Percentiles rank a stretch among this genome's conserved stretches.
phyloP scores from a whole-genome alignment of 768 basidiomycete genomes.

The Tulasnella sp. region DNA sequence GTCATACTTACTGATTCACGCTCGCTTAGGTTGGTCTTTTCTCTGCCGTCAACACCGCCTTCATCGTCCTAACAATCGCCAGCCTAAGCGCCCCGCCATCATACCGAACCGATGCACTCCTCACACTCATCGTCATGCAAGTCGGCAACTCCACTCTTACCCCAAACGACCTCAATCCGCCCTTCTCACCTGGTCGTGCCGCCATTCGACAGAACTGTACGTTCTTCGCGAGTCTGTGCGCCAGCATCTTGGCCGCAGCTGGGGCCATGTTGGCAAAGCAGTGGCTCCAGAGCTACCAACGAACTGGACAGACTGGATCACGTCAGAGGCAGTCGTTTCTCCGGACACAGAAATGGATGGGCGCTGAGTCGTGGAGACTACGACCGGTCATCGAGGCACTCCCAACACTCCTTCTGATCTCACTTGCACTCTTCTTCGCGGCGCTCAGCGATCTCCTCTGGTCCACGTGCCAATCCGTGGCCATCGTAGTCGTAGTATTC shows the following conservation, averaged over 20 bases:
- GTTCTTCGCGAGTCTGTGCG: not conserved
- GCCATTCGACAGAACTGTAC: not conserved
- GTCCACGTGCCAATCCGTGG: not conserved
- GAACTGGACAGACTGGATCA: not conserved
- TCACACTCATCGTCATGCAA: not conserved
- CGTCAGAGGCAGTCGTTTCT: not conserved
- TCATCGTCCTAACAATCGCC: not conserved
- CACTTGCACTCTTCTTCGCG: not conserved
- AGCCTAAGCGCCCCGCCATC: not conserved
- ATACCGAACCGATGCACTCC: not conserved
- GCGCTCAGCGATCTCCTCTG: not conserved
- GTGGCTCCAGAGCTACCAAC: not conserved
- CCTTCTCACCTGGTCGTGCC: not conserved
- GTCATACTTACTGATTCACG: too few species aligned
- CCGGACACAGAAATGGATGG: not conserved
- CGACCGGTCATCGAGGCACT: not conserved
- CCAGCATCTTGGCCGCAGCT: not conserved
- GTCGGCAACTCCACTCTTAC: not conserved
- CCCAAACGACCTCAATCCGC: not conserved
- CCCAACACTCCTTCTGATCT: not conserved
- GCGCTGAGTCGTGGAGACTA: not conserved
- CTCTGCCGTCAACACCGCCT: not conserved
- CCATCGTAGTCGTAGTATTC: not conserved
- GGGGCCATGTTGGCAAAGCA: slow-evolving; percentile 2
- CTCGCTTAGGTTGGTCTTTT: slow-evolving; percentile 4